A percentile compares a stretch with the other conserved stretches of the same genome.
Evolutionary conservation across 345 rosid species (phyloP).

Genomic region (Cochlearia excelsa): DNA sequence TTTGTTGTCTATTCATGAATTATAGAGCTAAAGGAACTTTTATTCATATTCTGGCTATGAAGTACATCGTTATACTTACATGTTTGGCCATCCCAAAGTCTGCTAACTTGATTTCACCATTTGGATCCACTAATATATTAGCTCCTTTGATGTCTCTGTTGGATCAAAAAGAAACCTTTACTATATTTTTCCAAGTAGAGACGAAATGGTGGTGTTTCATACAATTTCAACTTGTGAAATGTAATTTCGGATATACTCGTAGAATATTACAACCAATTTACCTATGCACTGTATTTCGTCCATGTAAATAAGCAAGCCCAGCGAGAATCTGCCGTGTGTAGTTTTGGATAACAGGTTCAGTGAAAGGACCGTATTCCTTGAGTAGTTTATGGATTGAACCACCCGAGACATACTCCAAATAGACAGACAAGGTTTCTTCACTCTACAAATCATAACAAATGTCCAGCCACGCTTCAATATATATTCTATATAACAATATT

Average conservation of each 20-base stretch:
- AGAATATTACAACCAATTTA: conserved; percentile 29
- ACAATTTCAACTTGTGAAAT: too few species aligned
- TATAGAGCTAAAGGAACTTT: not conserved
- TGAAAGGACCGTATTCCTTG: conserved; percentile 87
- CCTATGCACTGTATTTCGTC: conserved; percentile 94
- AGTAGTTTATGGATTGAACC: conserved; percentile 96
- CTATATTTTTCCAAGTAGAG: conserved; percentile 1
- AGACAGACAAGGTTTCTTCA: conserved; percentile 87
- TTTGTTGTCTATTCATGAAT: not conserved
- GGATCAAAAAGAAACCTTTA: conserved; percentile 10
- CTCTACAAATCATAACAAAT: conserved; percentile 48
- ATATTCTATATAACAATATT: conserved; percentile 14
- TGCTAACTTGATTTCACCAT: conserved; percentile 89
- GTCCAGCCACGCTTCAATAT: conserved; percentile 27
- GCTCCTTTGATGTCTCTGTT: conserved; percentile 97
- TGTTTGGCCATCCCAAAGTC: conserved; percentile 99
- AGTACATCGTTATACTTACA: conserved; percentile 43
- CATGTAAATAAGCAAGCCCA: conserved; percentile 91
- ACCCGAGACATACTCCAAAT: conserved; percentile 92
- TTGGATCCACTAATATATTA: conserved; percentile 89
- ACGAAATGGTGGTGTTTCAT: not conserved
- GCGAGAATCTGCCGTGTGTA: conserved; percentile 82
- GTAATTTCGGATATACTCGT: too few species aligned
- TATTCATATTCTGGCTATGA: conserved; percentile 6
- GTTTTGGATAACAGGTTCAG: conserved; percentile 89